These are phyloP conservation scores for Didymella pomorum DNA, from an alignment of 2,329 filamentous ascomycete genomes.

Conservation along the genomic window DNA sequence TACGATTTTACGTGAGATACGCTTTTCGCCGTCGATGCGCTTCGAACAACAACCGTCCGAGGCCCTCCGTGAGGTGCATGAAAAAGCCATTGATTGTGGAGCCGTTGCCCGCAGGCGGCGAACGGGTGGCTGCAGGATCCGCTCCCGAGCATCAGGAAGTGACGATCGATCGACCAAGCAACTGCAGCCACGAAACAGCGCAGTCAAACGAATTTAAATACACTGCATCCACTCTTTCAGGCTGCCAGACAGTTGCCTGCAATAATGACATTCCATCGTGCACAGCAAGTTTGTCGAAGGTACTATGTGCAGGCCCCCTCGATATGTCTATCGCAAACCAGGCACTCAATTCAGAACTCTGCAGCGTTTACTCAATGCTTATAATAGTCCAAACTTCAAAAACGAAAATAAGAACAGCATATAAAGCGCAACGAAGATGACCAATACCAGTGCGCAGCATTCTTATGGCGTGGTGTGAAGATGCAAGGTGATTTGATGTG, in stretches of 20 bases:
- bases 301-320: background rate
- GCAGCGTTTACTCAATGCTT: background rate
- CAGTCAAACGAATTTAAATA: background rate
- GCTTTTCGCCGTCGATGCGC: background rate
- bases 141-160: slow-evolving; percentile 4
- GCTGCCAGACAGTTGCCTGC: background rate
- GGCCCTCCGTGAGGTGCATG: slow-evolving; percentile 2
- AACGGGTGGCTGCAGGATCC: slow-evolving; percentile 13
- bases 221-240: background rate
- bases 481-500: background rate
- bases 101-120: background rate
- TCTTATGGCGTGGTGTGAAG: background rate
- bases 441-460: background rate
- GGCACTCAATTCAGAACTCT: background rate
- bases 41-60: background rate
- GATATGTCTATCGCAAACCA: background rate
- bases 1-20: background rate
- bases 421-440: background rate
- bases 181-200: background rate
- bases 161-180: background rate
- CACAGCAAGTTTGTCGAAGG: background rate
- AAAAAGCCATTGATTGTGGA: slow-evolving; percentile 7
- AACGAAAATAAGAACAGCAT: background rate
- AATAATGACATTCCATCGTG: background rate
- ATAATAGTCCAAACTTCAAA: background rate